Base-by-base conservation (phyloP, 345 rosid species). In the Durio zibethinus region DNA sequence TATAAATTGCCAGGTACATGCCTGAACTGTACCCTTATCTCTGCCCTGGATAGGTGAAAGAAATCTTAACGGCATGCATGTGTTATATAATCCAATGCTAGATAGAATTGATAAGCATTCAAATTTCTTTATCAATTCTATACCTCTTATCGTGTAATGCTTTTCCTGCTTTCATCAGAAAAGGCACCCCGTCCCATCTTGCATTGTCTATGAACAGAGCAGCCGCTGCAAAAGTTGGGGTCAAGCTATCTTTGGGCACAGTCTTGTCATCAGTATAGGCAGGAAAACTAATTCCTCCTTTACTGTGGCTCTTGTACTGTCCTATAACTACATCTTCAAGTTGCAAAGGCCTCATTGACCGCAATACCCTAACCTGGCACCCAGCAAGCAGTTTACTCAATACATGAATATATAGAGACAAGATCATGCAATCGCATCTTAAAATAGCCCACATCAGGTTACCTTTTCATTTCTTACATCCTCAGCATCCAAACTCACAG, bases 211-310 rank as follows among this genome's bases (percentile, higher is more conserved):
- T 92, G 84, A 96, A 96, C 65, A 96, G 91, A 18, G 99, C 97
- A 71, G 99, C 98, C n/a, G 99, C 98, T 1, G 98, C 98, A 89
- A 96, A 96, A 73, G 99, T 96, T 0, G 99, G 98, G 48, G 99
- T 96, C 76, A 91, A 78, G 81, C 99, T 96, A 76, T 77, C 97
- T 73, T 88, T 91, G 1, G 97, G 97, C 65, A 96, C 97, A 5
- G 99, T 93, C 62, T 87, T 89, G 82, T 96, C 99, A 76, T 96
- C 98, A 0, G 88, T 92, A 81, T 96, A 96, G 48, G 86, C 94
- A 0, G 98, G 97, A 85, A 90, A 85, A 73, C 88, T 86, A 20
- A 87, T 84, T 59, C 97, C 98, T 66, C 98, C 98, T 76, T 84
- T 96, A 8, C 85, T 85, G 78, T 93, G 98, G 89, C 97, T 92